phyloP scores from a whole-genome alignment of 1,284 basidiomycete species.

The Sporisorium reilianum region DNA sequence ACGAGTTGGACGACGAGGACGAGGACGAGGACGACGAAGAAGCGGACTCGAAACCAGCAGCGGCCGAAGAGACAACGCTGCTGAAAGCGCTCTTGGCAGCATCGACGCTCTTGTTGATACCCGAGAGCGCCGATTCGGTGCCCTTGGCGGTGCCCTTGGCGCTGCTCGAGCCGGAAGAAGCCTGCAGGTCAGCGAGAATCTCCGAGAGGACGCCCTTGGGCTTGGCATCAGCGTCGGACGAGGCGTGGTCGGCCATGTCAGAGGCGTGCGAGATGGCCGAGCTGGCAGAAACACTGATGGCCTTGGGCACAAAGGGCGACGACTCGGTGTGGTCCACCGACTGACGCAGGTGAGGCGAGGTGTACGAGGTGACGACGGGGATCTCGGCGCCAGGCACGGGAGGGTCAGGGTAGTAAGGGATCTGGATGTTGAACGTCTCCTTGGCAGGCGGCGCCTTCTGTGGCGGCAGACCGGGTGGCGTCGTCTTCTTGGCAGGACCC shows the following conservation, averaged over 20 bases:
- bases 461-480: constrained; percentile 56
- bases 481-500: constrained; percentile 42
- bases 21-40: constrained; percentile 29
- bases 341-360: constrained; percentile 40
- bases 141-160: neutral
- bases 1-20: constrained; percentile 26
- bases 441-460: constrained; percentile 46
- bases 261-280: constrained; percentile 45
- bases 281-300: constrained; percentile 50
- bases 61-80: constrained; percentile 33
- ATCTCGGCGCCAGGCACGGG: constrained; percentile 48
- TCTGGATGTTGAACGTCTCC: constrained; percentile 59
- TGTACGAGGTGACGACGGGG: constrained; percentile 58
- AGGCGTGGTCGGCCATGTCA: constrained; percentile 35
- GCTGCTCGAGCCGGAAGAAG: constrained; percentile 16
- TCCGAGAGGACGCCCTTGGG: constrained; percentile 41
- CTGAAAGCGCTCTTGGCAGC: constrained; percentile 36
- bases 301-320: constrained; percentile 41
- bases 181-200: constrained; percentile 43
- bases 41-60: constrained; percentile 14
- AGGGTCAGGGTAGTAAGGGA: constrained; percentile 59
- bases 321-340: constrained; percentile 15
- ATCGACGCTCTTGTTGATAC: constrained; percentile 32
- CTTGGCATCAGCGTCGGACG: constrained; percentile 14
- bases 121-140: constrained; percentile 24